phyloP scores from a whole-genome alignment of 495 filamentous ascomycete genomes.

The Xeromyces bisporus region DNA sequence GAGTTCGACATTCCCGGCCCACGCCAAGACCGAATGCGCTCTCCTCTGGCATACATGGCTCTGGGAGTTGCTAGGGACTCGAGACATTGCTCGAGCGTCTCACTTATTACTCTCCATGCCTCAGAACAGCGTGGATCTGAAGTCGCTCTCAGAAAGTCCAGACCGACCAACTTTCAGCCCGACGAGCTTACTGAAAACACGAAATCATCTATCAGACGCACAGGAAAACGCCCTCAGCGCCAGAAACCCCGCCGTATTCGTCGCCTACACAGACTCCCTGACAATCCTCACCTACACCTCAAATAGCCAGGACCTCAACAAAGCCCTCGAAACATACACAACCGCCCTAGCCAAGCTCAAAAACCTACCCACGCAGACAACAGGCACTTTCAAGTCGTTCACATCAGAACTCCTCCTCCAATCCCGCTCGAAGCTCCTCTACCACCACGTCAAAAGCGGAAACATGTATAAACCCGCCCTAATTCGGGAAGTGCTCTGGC shows the following conservation, averaged over 20 bases:
- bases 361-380: conserved; percentile 14
- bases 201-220: conserved; percentile 32
- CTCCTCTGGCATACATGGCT: conserved; percentile 55
- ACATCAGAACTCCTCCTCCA: conserved; percentile 45
- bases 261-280: conserved; percentile 40
- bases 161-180: conserved; percentile 12
- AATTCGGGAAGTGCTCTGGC: conserved; percentile 40
- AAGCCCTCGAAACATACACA: conserved; percentile 33
- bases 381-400: conserved; percentile 17
- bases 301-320: conserved; percentile 12
- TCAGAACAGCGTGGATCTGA: conserved; percentile 13
- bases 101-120: conserved; percentile 29
- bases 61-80: conserved; percentile 44
- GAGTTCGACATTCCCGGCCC: conserved; percentile 24
- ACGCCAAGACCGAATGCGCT: conserved; percentile 24
- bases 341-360: conserved; percentile 26
- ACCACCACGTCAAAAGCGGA: conserved; percentile 41
- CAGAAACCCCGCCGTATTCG: conserved; percentile 23
- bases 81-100: conserved; percentile 28
- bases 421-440: conserved; percentile 46
- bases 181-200: conserved; percentile 35
- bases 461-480: conserved; percentile 44
- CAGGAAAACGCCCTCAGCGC: conserved; percentile 40
- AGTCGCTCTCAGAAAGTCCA: conserved; percentile 7
- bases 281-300: conserved; percentile 49